A percentile compares a stretch with the other conserved stretches of the same genome.
phyloP scores from a whole-genome alignment of 1,284 basidiomycete species.

The Cystobasidium pallidum region DNA sequence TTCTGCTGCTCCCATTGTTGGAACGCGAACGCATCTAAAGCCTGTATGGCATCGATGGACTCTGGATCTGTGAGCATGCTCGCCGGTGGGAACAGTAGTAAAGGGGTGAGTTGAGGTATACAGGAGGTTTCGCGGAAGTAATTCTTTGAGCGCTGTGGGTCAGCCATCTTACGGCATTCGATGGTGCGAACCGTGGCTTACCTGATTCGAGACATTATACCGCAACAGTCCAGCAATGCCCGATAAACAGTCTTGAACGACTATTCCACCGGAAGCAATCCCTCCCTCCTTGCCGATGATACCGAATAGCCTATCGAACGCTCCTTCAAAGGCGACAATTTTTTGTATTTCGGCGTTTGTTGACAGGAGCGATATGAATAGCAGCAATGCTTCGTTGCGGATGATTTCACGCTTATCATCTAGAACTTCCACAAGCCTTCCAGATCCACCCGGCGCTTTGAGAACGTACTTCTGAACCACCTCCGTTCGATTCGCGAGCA shows the following conservation, averaged over 20 bases:
- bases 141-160: constrained; percentile 65
- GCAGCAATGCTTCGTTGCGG: constrained; percentile 68
- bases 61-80: constrained; percentile 56
- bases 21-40: constrained; percentile 88
- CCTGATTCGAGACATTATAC: constrained; percentile 95
- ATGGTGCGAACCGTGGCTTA: constrained; percentile 56
- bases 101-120: constrained; percentile 75
- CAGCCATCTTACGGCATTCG: background rate
- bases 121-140: constrained; percentile 93
- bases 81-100: constrained; percentile 81
- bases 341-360: constrained; percentile 96
- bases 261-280: constrained; percentile 81
- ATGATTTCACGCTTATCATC: constrained; percentile 83
- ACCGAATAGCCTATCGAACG: constrained; percentile 92
- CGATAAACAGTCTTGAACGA: constrained; percentile 81
- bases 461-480: constrained; percentile 85
- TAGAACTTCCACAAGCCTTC: constrained; percentile 68
- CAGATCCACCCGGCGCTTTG: constrained; percentile 74
- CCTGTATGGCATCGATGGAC: constrained; percentile 64
- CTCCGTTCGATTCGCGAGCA: constrained; percentile 77
- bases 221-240: constrained; percentile 83
- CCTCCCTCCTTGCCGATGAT: constrained; percentile 87
- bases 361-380: constrained; percentile 78
- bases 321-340: constrained; percentile 93
- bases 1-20: constrained; percentile 97